Base-by-base conservation (phyloP, 208 protist genomes). In the Phytomonas francai region DNA sequence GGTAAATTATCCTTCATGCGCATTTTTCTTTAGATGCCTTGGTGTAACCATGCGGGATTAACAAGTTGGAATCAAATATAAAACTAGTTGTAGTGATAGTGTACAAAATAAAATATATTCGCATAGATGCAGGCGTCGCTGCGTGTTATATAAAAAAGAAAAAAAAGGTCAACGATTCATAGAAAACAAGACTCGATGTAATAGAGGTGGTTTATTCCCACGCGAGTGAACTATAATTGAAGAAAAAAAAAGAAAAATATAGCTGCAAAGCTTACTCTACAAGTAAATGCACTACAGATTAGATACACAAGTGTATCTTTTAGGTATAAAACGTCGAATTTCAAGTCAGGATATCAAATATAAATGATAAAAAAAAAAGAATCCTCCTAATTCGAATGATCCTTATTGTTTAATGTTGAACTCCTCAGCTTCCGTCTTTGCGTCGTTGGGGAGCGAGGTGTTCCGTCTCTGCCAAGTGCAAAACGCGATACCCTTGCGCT, bases 401-500 rank as follows among this genome's bases (percentile, higher is more conserved):
- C 3, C 9, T 39, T 39, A 9, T 3, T 39, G n/a, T 39, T 49
- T 19, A 49, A 49, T 2, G 12, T 19, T 19, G 39, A 49, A 12
- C 2, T 2, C 3, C 16, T 22, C 39, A 3, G 12, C 39, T 12
- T 49, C 39, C 39, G 39, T 49, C 7, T 49, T 49, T 49, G 39
- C 39, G 39, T 49, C 39, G 6, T 19, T 22, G 4, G 4, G 39
- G 39, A 49, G 39, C 16, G 39, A 49, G 14, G 39, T 19, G 6
- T 49, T 49, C 39, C 6, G 7, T 9, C 39, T 49, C 16, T 49
- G 39, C 39, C 3, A 22, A 19, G 39, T 49, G 4, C 39, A 3
- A 49, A 49, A 49, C 14, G 39, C 39, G 39, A 49, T 49, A 12
- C 39, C 84, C 77, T 31, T 68, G 79, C 5, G 71, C 60, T 4